Conservation (phyloP, 2,329 filamentous ascomycete species). For the Microsporum canis region DNA sequence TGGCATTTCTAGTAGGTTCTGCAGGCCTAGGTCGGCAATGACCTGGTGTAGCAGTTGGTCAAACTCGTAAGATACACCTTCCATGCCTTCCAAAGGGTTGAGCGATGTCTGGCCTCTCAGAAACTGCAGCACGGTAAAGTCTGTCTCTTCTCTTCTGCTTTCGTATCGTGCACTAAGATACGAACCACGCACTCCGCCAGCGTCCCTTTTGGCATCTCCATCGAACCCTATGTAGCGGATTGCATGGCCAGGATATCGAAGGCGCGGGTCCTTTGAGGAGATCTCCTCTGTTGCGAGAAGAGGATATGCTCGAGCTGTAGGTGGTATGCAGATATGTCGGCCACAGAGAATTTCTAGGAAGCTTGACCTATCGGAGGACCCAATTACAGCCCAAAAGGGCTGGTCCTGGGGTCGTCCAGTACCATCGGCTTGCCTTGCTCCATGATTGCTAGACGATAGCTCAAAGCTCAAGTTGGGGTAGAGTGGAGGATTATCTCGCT, state of each 20-base stretch:
- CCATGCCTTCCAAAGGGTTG: slow-evolving; percentile 53
- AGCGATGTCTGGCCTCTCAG: slow-evolving; percentile 70
- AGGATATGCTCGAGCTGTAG: slow-evolving; percentile 64
- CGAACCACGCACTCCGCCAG: slow-evolving; percentile 47
- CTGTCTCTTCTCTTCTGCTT: slow-evolving; percentile 70
- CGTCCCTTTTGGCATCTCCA: slow-evolving; percentile 49
- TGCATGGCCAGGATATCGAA: slow-evolving; percentile 53
- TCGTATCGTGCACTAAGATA: slow-evolving; percentile 89
- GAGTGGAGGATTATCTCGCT: slow-evolving; percentile 54
- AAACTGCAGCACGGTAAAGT: slow-evolving; percentile 75
- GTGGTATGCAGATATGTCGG: slow-evolving; percentile 62
- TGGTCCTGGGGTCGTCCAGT: slow-evolving; percentile 11
- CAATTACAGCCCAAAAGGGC: slow-evolving; percentile 74
- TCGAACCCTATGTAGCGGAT: slow-evolving; percentile 90
- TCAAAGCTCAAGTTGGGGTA: slow-evolving; percentile 62
- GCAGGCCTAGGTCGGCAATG: slow-evolving; percentile 57
- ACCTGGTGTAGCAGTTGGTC: slow-evolving; percentile 48
- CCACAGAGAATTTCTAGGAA: slow-evolving; percentile 71
- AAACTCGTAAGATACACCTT: slow-evolving; percentile 34
- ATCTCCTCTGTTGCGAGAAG: slow-evolving; percentile 57
- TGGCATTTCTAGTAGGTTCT: slow-evolving; percentile 61
- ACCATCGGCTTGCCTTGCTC: neutral
- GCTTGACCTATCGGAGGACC: slow-evolving; percentile 67
- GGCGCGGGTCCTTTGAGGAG: slow-evolving; percentile 36
- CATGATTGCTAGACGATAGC: slow-evolving; percentile 39